Base-by-base conservation (phyloP, 305 asterid genomes). In the Fraxinus greggii region DNA sequence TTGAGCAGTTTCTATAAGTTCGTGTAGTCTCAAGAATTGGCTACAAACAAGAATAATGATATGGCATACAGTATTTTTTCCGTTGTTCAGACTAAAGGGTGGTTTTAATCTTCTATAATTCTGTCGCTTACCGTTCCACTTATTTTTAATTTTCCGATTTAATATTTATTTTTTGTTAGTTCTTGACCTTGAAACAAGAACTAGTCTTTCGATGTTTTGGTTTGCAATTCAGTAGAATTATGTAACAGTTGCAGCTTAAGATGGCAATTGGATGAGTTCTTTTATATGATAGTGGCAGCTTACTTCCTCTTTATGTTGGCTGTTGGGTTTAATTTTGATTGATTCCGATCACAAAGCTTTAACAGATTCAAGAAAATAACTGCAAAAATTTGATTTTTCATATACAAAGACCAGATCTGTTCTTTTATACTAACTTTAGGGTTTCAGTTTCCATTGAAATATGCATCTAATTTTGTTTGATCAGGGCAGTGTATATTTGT, bases 1-100 rank as follows among this genome's bases (percentile, higher is more conserved):
- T 89, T 83, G 63, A 83, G 91, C 88, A 85, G 82, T 65, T 63
- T 65, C 35, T 65, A 1, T 65, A 12, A 26, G 32, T 24, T 23
- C 17, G 24, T 24, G 72, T 63, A 9, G 15, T 63, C 72, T 61
- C 28, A 21, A n/a, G 15, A 61, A 21, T 61, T 63, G 13, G 72
- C 15, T 24, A 63, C 29, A 63, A 24, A 8, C 29, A 12, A 28
- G n/a, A 65, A 65, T 26, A 24, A 26, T 24, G 15, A 1, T 65
- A 65, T 24, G 32, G n/a, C 19, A 63, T 63, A 13, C 73, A 65
- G 15, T 24, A 3, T 10, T 51, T 51, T 51, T 45, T 13, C 61
- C 2, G 61, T 15, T 17, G 24, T 17, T 51, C 61, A 51, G 7
- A 26, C 33, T 65, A 10, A 65, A 63, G 32, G 5, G 6, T 63